Conservation (phyloP, 129 eudicot species). For the Chrysanthemum seticuspe region DNA sequence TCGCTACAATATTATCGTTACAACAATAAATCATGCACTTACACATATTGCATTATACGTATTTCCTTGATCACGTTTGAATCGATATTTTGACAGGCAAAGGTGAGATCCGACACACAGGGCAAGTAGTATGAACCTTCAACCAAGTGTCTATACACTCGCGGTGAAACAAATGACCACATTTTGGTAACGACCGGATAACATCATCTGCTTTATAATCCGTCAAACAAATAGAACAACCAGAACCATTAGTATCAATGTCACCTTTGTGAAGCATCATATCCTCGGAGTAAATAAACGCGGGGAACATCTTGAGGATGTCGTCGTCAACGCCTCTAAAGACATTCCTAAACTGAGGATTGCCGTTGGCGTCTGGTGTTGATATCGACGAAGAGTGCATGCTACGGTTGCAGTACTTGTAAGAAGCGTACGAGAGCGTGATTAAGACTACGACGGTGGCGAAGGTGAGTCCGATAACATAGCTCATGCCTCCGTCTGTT, state of each 20-base stretch:
- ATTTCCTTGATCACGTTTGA: neutral
- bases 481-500: constrained; percentile 3
- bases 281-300: constrained; percentile 21
- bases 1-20: neutral
- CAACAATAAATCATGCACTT: neutral
- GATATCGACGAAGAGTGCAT: neutral
- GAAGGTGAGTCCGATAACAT: constrained; percentile 31
- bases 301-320: constrained; percentile 11
- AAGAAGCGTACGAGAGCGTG: constrained; percentile 34
- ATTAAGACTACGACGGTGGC: constrained; percentile 25
- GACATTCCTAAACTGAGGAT: neutral
- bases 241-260: neutral
- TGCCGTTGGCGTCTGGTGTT: neutral
- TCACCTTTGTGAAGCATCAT: neutral
- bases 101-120: constrained; percentile 1
- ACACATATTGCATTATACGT: neutral
- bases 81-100: constrained; percentile 10
- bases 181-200: neutral
- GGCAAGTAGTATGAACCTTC: constrained; percentile 1
- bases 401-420: constrained; percentile 32
- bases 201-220: neutral
- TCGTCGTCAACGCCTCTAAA: constrained; percentile 20
- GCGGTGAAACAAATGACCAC: neutral
- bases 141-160: neutral
- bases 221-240: constrained; percentile 4